These are phyloP conservation scores for Colletotrichum sp. DNA, from an alignment of 2,329 filamentous ascomycete species.

Conservation along the genomic window DNA sequence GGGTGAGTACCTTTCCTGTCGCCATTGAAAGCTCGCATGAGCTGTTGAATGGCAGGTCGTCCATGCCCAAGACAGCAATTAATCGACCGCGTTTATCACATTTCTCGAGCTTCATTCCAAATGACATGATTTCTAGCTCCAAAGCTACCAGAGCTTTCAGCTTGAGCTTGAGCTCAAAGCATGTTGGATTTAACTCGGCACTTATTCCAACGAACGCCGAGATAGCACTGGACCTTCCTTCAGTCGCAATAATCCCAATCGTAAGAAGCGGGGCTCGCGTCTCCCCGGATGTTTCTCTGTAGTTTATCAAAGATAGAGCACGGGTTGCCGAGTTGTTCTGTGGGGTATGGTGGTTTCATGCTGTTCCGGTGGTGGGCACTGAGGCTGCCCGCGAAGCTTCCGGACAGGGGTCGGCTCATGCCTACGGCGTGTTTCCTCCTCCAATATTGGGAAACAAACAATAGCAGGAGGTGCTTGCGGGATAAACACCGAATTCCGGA, in stretches of 20 bases:
- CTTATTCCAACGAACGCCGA: neutral
- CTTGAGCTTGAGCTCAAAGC: neutral
- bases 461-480: neutral
- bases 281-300: neutral
- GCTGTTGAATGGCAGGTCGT: neutral
- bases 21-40: neutral
- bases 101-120: neutral
- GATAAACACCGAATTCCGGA: neutral
- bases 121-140: neutral
- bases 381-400: neutral
- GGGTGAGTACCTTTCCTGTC: neutral
- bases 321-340: neutral
- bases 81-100: neutral
- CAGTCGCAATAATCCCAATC: neutral
- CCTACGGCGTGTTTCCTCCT: neutral
- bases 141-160: neutral
- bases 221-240: neutral
- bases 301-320: neutral
- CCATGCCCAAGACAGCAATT: neutral
- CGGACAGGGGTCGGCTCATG: neutral
- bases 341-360: neutral
- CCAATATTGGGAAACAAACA: neutral
- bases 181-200: neutral
- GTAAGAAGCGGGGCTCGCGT: neutral
- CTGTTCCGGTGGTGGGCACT: neutral